Evolutionary conservation across 306 rosid species (phyloP), one percentile per base, ranked within the genome.

Genomic region (Rosa persica): DNA sequence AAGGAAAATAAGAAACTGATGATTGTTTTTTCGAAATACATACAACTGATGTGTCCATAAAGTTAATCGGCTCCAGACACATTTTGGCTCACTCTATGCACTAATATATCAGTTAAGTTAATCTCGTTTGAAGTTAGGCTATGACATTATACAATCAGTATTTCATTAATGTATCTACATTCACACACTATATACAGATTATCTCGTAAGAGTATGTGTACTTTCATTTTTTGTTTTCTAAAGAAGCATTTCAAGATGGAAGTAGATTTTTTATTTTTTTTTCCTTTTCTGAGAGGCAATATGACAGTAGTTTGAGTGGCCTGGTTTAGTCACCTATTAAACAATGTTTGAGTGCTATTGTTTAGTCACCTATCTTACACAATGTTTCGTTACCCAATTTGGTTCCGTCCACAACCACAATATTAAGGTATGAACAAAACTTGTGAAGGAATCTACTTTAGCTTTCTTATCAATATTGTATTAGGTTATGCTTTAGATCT

Each of bases 371-470:
- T 60, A 60, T 67, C 78, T 8, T 4, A 20, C 17, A 16, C 39
- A 22, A 6, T 57, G 68, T 16, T 13, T 76, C 66, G 72, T 73
- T 16, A 23, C 58, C 46, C 39, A 61, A 61, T 60, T 39, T 74
- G 52, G 36, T 78, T 38, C 77, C 40, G 73, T 77, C 65, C 72
- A 19, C 77, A 79, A 79, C 8, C n/a, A 52, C 58, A 20, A 52
- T 4, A 60, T 9, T 11, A 13, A 61, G 74, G 83, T 80, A 64
- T 78, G 79, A 64, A 86, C 88, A 86, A 80, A 40, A 70, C 90
- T 76, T 66, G 66, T 64, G 48, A 76, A 73, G 87, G 91, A 90
- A 89, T 88, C 85, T 83, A 61, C 81, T 82, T 66, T 78, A 77
- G 62, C 57, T 36, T 76, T 62, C 17, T 77, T 49, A 44, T 66